Conservation (phyloP, 2,329 filamentous ascomycete genomes). For the Dothistroma pini region DNA sequence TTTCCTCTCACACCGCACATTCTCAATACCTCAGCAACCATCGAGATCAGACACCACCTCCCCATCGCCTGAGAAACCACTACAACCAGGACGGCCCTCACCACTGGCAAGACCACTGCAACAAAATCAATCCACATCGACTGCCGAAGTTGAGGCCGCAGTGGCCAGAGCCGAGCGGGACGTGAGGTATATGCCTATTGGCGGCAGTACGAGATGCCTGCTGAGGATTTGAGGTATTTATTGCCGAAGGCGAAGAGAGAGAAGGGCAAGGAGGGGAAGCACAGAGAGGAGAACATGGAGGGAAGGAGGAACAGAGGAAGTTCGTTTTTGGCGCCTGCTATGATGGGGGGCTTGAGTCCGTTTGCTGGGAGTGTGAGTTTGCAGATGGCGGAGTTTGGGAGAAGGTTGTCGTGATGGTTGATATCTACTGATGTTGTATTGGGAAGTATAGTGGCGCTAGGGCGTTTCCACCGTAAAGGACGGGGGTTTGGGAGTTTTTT, state of each 20-base stretch:
- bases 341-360: neutral
- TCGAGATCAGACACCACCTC: neutral
- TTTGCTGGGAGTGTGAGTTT: neutral
- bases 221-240: neutral
- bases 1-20: neutral
- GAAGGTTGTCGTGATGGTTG: neutral
- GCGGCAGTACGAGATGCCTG: constrained; percentile 1
- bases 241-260: neutral
- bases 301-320: neutral
- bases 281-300: neutral
- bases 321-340: neutral
- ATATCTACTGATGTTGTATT: no score
- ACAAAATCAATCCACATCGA: neutral
- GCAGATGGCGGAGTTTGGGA: constrained; percentile 1
- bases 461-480: no score
- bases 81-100: neutral
- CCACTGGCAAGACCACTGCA: neutral
- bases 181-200: neutral
- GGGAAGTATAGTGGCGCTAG: no score
- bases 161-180: neutral
- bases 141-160: neutral
- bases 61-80: neutral
- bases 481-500: no score
- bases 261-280: neutral
- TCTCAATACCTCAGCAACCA: neutral